Conservation (phyloP, 306 rosid species). For the Elaeagnus macrophylla region DNA sequence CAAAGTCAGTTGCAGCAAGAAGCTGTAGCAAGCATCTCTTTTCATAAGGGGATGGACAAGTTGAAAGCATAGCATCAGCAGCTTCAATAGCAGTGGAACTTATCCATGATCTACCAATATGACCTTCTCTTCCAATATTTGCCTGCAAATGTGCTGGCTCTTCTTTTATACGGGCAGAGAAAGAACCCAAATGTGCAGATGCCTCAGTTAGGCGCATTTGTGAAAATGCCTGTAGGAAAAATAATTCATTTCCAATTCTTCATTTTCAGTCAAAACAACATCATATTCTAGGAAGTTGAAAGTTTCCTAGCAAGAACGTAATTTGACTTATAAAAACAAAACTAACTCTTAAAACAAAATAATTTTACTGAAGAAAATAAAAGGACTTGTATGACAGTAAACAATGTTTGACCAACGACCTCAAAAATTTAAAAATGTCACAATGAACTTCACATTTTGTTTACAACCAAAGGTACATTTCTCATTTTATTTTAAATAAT, state of each 20-base stretch:
- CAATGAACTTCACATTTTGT: no score
- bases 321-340: no score
- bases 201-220: constrained; percentile 97
- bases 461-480: no score
- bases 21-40: constrained; percentile 91
- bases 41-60: constrained; percentile 91
- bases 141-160: constrained; percentile 44
- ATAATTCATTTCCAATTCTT: constrained; percentile 1
- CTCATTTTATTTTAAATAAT: no score
- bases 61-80: constrained; percentile 82
- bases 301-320: no score
- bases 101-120: constrained; percentile 70
- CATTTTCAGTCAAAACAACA: background rate
- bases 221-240: constrained; percentile 61
- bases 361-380: no score
- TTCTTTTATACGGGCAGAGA: constrained; percentile 86
- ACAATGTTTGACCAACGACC: no score
- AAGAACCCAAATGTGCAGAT: constrained; percentile 92
- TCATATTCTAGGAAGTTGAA: background rate
- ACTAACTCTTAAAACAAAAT: no score
- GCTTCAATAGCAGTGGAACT: constrained; percentile 81
- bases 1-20: constrained; percentile 85
- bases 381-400: no score
- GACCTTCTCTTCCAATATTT: constrained; percentile 62
- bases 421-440: no score